phyloP scores from a whole-genome alignment of 176 grass and related monocot genomes.

The Triticum dicoccoides region DNA sequence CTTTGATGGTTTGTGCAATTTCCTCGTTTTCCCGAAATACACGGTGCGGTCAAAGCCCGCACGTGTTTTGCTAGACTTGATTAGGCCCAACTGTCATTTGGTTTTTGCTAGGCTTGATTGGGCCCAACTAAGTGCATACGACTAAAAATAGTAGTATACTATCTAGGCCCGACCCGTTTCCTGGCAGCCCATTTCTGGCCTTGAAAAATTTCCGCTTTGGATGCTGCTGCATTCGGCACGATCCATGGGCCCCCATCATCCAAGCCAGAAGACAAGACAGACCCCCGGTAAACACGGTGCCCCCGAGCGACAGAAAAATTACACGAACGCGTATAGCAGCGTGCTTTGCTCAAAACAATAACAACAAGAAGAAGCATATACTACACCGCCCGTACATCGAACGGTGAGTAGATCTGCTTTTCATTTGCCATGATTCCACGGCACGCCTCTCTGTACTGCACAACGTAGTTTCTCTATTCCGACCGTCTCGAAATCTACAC shows the following conservation, averaged over 20 bases:
- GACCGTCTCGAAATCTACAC: too few species aligned
- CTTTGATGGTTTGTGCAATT: too few species aligned
- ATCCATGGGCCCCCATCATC: not conserved
- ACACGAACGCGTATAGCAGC: not conserved
- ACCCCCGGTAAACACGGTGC: not conserved
- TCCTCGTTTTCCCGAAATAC: too few species aligned
- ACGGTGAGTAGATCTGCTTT: not conserved
- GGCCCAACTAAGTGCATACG: too few species aligned
- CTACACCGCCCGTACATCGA: not conserved
- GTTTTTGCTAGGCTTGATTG: too few species aligned
- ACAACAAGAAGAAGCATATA: not conserved
- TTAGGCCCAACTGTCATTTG: too few species aligned
- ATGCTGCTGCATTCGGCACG: too few species aligned
- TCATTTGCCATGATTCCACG: not conserved
- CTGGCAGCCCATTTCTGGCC: too few species aligned
- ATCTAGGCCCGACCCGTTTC: not conserved
- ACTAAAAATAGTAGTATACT: too few species aligned
- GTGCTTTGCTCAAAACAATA: not conserved
- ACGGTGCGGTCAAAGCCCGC: too few species aligned
- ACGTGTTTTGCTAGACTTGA: too few species aligned
- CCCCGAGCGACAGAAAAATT: not conserved
- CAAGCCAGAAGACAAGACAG: not conserved
- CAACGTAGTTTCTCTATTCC: not conserved
- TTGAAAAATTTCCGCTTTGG: not conserved
- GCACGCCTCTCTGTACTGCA: not conserved